Conservation (phyloP, 371 early-diverging fungal genomes). For the Zopfochytrium polystomum region DNA sequence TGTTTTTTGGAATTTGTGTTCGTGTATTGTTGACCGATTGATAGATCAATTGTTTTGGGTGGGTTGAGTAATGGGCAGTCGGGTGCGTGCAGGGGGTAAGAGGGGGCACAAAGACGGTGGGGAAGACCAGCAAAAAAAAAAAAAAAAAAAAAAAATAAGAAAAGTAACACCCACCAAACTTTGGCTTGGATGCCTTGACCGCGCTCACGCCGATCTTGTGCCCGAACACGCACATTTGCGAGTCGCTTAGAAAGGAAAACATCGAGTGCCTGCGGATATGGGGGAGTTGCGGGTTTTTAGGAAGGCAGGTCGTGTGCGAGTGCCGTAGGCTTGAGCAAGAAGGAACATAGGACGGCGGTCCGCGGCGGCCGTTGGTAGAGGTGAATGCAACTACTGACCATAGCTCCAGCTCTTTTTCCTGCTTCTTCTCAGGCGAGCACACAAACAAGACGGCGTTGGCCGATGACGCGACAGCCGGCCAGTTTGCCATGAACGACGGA, state of each 20-base stretch:
- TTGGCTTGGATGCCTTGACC: constrained; percentile 15
- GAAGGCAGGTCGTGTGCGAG: not conserved
- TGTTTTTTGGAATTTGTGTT: constrained; percentile 24
- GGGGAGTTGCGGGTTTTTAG: not conserved
- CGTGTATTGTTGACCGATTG: constrained; percentile 4
- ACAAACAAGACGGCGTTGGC: constrained; percentile 38
- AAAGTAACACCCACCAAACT: constrained; percentile 19
- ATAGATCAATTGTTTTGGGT: not conserved
- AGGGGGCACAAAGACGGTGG: too few species aligned
- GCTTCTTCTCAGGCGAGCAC: constrained; percentile 32
- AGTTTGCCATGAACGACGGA: constrained; percentile 25
- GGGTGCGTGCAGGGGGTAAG: too few species aligned
- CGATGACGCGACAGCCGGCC: constrained; percentile 36
- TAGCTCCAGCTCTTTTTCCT: constrained; percentile 41
- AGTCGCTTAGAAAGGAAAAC: constrained; percentile 28
- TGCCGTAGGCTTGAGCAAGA: constrained; percentile 1
- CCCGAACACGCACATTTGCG: constrained; percentile 28
- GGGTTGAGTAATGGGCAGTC: not conserved
- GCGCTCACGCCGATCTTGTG: constrained; percentile 18
- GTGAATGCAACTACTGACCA: constrained; percentile 23
- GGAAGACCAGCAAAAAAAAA: too few species aligned
- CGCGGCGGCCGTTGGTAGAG: not conserved
- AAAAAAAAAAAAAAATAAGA: constrained; percentile 1
- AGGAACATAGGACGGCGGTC: not conserved
- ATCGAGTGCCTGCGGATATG: constrained; percentile 26